Evolutionary conservation across 352 stramenopile genomes (phyloP), one percentile per base, ranked within the genome.

Genomic region (Pythium periplocum): DNA sequence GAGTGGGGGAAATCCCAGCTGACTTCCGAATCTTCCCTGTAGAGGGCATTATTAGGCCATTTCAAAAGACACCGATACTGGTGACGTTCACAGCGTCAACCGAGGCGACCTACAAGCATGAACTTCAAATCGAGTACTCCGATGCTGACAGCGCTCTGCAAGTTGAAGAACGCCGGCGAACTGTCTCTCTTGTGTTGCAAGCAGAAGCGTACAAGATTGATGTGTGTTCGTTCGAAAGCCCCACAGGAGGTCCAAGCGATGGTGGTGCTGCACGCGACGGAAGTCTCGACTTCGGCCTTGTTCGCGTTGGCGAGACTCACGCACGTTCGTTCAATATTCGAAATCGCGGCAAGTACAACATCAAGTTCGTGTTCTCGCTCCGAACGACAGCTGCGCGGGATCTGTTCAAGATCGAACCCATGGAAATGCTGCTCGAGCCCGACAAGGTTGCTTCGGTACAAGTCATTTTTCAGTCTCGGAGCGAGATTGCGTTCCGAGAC

Each of bases 271-370:
- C 55, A 26, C 54, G 63, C n/a, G 76, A 92, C 36, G 85, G 84
- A 0, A 81, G 70, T 51, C 64, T 98, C 4, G 86, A 98, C 48
- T 98, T 97, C 78, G 95, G 92, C 12, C 68, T 95, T 26, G 58
- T 97, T 17, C 83, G 93, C n/a, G 93, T 98, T 8, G 89, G 90
- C 9, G 93, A 98, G 52, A 79, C 64, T n/a, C 68, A 75, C 11
- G 68, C 68, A 6, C 72, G 91, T 2, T 72, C 68, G 8, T 97
- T 98, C 58, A 87, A 62, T 11, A 84, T 98, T 41, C 67, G 69
- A 2, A 98, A 98, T 55, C 71, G 69, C 30, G 94, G 94, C 6
- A 98, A 98, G 62, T 98, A 98, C 71, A 78, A 87, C 48, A 93
- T 98, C 55, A 86, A 92, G 49, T 97, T 86, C 52, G 59, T 82